These are phyloP conservation scores for Ambrosia trifida DNA, from an alignment of 129 eudicot species.

Conservation along the genomic window DNA sequence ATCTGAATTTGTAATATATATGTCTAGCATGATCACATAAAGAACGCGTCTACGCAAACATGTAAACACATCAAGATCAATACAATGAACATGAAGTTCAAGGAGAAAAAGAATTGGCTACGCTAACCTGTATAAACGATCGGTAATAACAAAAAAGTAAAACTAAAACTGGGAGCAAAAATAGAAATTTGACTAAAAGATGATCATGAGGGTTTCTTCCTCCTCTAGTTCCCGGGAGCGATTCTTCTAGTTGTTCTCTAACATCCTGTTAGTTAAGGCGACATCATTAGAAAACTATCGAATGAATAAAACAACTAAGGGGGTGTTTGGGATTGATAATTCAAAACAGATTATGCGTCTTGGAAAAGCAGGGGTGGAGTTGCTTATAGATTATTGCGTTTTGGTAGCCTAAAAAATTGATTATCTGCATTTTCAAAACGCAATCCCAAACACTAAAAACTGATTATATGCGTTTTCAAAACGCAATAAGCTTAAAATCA, in stretches of 20 bases:
- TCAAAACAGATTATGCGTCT: too few relatives aligned
- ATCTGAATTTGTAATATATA: conserved; percentile 69
- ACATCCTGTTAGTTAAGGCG: conserved; percentile 40
- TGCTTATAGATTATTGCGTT: too few relatives aligned
- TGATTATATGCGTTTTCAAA: too few relatives aligned
- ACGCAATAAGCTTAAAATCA: too few relatives aligned
- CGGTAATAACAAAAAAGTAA: conserved; percentile 59
- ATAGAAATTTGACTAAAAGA: conserved; percentile 58
- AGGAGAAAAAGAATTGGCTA: conserved; percentile 10
- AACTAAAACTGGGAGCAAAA: conserved; percentile 61
- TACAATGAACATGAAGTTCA: conserved; percentile 3
- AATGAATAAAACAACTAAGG: neutral
- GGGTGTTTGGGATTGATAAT: too few relatives aligned
- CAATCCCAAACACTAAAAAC: too few relatives aligned
- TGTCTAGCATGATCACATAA: conserved; percentile 72
- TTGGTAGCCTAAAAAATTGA: too few relatives aligned
- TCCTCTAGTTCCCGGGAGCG: conserved; percentile 94
- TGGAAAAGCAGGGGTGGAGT: too few relatives aligned
- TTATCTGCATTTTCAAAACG: too few relatives aligned
- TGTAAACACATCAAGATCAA: conserved; percentile 18
- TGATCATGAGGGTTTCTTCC: conserved; percentile 68
- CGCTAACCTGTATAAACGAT: conserved; percentile 69
- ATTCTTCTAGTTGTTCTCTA: conserved; percentile 60
- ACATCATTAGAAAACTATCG: conserved; percentile 11
- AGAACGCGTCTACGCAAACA: conserved; percentile 57